Percentiles rank a stretch among this genome's conserved stretches.
Conservation (phyloP, 2,329 filamentous ascomycete species). For the Hymenoscyphus repandus region DNA sequence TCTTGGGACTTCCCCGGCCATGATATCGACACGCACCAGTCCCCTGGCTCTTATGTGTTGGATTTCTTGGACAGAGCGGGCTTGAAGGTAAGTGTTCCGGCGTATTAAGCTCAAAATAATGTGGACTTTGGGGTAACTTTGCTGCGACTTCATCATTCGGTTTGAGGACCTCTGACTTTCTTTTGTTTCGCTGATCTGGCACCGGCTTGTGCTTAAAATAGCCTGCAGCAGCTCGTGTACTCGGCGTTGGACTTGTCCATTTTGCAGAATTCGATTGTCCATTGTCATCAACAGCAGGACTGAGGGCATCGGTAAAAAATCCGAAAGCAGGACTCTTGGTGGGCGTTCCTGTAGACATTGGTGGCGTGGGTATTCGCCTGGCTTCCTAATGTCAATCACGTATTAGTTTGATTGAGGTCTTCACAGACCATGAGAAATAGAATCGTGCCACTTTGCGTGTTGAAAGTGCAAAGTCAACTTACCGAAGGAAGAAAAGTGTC, state of each 20-base stretch:
- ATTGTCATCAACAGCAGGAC: not conserved
- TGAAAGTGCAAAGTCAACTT: slow-evolving; percentile 8
- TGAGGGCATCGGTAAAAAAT: slow-evolving; percentile 1
- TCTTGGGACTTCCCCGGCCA: slow-evolving; percentile 27
- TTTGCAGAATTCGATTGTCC: not conserved
- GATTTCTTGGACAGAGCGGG: slow-evolving; percentile 38
- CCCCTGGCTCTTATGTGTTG: slow-evolving; percentile 34
- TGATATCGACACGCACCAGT: slow-evolving; percentile 39
- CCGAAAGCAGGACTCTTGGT: slow-evolving; percentile 1
- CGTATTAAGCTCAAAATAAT: slow-evolving; percentile 36
- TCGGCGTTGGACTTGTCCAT: not conserved
- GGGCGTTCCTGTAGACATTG: slow-evolving; percentile 17
- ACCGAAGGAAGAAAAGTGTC: slow-evolving; percentile 28
- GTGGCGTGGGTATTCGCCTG: slow-evolving; percentile 29
- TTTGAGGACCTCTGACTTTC: not conserved
- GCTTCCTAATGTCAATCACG: slow-evolving; percentile 22
- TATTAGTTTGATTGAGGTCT: not conserved
- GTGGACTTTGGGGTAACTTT: not conserved
- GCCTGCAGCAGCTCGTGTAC: too few species aligned
- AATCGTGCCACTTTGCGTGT: not conserved
- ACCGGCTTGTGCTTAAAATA: too few species aligned
- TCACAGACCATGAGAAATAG: not conserved
- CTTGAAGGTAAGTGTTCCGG: slow-evolving; percentile 40
- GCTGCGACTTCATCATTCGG: not conserved
- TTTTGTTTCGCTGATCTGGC: too few species aligned